Percentiles rank a stretch among this genome's conserved stretches.
These are phyloP conservation scores for Populus hybrid DNA, from an alignment of 441 rosid species.

Conservation along the genomic window DNA sequence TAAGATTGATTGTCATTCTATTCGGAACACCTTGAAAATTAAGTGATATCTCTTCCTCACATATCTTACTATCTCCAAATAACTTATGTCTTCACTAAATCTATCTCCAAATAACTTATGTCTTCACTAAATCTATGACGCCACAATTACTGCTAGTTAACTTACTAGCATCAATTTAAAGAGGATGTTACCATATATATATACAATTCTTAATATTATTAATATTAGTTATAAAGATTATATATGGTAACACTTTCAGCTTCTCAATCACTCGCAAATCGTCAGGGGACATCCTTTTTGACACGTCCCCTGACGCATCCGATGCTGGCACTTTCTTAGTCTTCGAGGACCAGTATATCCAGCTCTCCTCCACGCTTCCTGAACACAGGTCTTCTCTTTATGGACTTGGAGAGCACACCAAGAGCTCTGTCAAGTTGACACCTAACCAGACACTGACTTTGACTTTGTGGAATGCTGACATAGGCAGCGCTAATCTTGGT, in stretches of 20 bases:
- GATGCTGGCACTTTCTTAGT: conserved; percentile 36
- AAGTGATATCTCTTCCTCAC: not conserved
- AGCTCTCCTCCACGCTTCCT: conserved; percentile 59
- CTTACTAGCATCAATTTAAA: not conserved
- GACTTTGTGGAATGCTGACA: conserved; percentile 54
- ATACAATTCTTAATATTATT: too few relatives aligned
- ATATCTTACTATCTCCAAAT: not conserved
- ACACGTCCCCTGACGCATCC: conserved; percentile 34
- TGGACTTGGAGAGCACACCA: conserved; percentile 80
- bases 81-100: not conserved
- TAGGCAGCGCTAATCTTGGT: conserved; percentile 31
- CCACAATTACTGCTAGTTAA: not conserved
- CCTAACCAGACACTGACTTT: conserved; percentile 36
- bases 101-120: not conserved
- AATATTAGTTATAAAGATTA: too few relatives aligned
- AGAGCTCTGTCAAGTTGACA: conserved; percentile 44
- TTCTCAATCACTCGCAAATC: conserved; percentile 63
- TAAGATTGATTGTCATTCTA: too few relatives aligned
- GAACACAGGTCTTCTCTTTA: conserved; percentile 43
- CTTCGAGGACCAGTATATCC: conserved; percentile 77
- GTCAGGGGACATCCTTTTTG: conserved; percentile 61
- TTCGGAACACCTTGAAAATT: too few relatives aligned
- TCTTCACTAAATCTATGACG: not conserved
- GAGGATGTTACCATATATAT: not conserved
- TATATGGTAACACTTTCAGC: conserved; percentile 34